A percentile compares a stretch with the other conserved stretches of the same genome.
phyloP scores from a whole-genome alignment of 129 eudicot genomes.

The Pseudognaphalium luteoalbum region DNA sequence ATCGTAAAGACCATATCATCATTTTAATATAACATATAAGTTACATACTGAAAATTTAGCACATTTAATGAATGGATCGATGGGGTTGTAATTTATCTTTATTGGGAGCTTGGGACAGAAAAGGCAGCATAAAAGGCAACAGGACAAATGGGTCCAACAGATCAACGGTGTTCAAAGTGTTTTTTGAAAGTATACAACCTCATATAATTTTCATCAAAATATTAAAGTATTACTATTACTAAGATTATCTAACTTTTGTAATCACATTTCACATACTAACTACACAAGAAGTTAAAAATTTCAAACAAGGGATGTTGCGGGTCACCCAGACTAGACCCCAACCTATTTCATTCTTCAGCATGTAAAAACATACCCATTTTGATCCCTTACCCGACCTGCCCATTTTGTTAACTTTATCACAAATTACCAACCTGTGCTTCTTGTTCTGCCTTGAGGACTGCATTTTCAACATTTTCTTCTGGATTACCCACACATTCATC shows the following conservation, averaged over 20 bases:
- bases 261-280: background rate
- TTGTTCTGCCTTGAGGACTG: slow-evolving; percentile 69
- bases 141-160: background rate
- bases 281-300: no score
- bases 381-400: background rate
- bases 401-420: background rate
- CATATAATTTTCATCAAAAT: background rate
- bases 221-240: background rate
- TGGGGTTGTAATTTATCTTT: background rate
- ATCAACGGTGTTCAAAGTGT: background rate
- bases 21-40: background rate
- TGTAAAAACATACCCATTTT: background rate
- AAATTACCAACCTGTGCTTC: slow-evolving; percentile 64
- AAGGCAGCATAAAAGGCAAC: background rate
- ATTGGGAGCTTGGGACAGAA: background rate
- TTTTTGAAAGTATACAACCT: background rate
- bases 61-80: background rate
- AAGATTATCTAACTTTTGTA: background rate
- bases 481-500: slow-evolving; percentile 74
- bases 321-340: no score
- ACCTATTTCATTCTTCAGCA: background rate
- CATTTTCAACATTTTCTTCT: slow-evolving; percentile 60
- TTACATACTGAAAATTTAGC: background rate
- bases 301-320: no score
- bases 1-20: slow-evolving; percentile 6